These are phyloP conservation scores for Teratosphaeria nubilosa DNA, from an alignment of 2,329 filamentous ascomycete species.

Conservation along the genomic window DNA sequence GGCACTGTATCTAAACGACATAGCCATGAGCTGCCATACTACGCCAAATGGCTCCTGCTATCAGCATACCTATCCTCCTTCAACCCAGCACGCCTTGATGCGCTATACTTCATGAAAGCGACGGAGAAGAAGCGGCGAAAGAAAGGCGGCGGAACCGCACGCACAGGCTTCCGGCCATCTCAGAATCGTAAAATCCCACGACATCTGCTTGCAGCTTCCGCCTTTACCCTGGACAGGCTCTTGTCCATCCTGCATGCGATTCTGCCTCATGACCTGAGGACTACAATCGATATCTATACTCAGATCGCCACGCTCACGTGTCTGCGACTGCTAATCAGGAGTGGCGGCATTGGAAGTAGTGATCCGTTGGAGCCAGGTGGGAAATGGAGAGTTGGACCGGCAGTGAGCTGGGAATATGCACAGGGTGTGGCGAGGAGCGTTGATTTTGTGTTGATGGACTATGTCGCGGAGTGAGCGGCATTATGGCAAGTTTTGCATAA, in stretches of 20 bases:
- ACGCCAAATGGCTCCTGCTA: constrained; percentile 62
- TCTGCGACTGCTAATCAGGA: constrained; percentile 53
- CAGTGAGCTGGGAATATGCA: constrained; percentile 59
- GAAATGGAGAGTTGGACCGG: constrained; percentile 69
- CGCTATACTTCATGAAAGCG: constrained; percentile 61
- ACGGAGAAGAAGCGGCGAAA: constrained; percentile 38
- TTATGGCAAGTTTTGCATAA: not conserved
- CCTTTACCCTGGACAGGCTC: constrained; percentile 68
- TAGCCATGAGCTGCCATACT: constrained; percentile 52
- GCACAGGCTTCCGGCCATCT: constrained; percentile 17
- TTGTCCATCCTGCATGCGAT: constrained; percentile 67
- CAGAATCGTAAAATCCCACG: constrained; percentile 62
- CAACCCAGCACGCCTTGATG: constrained; percentile 65
- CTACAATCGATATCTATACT: constrained; percentile 39
- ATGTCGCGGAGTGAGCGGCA: constrained; percentile 50
- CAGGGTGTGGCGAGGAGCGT: constrained; percentile 60
- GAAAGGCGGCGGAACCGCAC: constrained; percentile 36
- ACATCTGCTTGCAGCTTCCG: constrained; percentile 65
- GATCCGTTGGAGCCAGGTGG: constrained; percentile 60
- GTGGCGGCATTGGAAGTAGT: constrained; percentile 48
- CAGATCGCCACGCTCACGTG: constrained; percentile 62
- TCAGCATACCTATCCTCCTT: constrained; percentile 74
- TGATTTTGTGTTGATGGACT: constrained; percentile 70
- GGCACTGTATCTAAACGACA: constrained; percentile 11
- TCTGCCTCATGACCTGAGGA: constrained; percentile 35